These are phyloP conservation scores for Blastobotrys illinoisensis DNA, from an alignment of 1,139 yeast genomes.

Conservation along the genomic window DNA sequence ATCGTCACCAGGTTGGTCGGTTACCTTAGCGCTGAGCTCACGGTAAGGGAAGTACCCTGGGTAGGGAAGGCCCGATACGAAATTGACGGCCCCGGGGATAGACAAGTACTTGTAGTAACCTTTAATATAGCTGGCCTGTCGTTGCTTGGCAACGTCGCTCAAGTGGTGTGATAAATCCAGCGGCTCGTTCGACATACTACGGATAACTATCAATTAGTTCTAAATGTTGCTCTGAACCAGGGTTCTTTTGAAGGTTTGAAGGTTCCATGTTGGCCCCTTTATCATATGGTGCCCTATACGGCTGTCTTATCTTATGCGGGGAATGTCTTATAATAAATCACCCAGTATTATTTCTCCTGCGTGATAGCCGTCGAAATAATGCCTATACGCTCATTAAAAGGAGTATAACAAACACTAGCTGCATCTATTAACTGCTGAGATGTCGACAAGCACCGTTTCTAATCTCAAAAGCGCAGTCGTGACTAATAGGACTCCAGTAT, in stretches of 20 bases:
- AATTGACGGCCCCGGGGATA: conserved; percentile 65
- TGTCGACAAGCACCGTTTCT: too few species aligned
- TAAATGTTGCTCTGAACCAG: too few species aligned
- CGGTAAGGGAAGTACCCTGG: conserved; percentile 77
- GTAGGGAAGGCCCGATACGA: conserved; percentile 74
- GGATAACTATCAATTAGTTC: neutral
- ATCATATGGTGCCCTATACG: neutral
- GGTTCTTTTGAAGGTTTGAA: neutral
- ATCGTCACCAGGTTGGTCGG: conserved; percentile 55
- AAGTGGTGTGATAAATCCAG: conserved; percentile 60
- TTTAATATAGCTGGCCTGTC: conserved; percentile 68
- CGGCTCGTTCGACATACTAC: conserved; percentile 11
- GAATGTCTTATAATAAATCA: neutral
- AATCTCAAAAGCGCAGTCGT: too few species aligned
- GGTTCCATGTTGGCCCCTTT: neutral
- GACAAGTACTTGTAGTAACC: conserved; percentile 66
- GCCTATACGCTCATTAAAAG: too few species aligned
- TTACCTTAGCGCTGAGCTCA: conserved; percentile 48
- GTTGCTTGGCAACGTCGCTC: conserved; percentile 62
- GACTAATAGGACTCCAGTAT: neutral
- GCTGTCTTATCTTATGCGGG: neutral
- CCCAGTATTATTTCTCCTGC: neutral
- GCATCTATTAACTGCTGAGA: too few species aligned
- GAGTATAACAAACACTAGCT: too few species aligned
- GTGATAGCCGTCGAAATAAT: too few species aligned